phyloP scores from a whole-genome alignment of 108 stramenopile genomes.

The Parmales sp. region DNA sequence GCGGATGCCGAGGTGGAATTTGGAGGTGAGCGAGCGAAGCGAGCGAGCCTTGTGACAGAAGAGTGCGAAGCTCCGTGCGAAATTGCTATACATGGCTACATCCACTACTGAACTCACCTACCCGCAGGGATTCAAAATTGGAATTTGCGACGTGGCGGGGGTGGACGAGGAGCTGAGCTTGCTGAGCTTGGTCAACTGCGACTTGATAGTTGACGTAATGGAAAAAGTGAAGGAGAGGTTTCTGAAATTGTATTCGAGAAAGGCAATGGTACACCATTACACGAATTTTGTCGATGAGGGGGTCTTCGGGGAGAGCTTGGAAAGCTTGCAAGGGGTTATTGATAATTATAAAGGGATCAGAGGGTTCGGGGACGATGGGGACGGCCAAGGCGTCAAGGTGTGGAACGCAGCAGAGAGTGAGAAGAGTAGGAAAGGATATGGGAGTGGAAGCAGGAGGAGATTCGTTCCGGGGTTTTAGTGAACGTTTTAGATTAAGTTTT shows the following conservation, averaged over 20 bases:
- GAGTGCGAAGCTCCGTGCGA: no score
- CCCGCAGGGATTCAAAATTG: slow-evolving; percentile 51
- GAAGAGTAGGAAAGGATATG: no score
- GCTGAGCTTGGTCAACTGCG: slow-evolving; percentile 32
- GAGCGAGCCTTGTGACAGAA: no score
- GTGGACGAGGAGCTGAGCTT: slow-evolving; percentile 15
- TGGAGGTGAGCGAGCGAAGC: no score
- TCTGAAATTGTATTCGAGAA: slow-evolving; percentile 24
- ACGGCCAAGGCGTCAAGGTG: no score
- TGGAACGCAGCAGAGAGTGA: no score
- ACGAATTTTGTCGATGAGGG: slow-evolving; percentile 21
- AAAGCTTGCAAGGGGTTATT: slow-evolving; percentile 10
- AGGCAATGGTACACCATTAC: slow-evolving; percentile 51
- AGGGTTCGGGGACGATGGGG: background rate
- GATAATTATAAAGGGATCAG: slow-evolving; percentile 22
- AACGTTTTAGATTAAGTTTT: no score
- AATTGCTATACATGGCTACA: no score
- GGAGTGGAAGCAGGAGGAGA: no score
- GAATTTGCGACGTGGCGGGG: slow-evolving; percentile 30
- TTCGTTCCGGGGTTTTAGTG: no score
- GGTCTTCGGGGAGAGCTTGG: slow-evolving; percentile 19
- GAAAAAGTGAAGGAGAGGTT: slow-evolving; percentile 20
- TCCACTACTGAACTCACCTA: no score
- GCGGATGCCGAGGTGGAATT: slow-evolving; percentile 40
- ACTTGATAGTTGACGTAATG: slow-evolving; percentile 26